Conservation (phyloP, 1,284 basidiomycete genomes). For the Vanrija sp. region DNA sequence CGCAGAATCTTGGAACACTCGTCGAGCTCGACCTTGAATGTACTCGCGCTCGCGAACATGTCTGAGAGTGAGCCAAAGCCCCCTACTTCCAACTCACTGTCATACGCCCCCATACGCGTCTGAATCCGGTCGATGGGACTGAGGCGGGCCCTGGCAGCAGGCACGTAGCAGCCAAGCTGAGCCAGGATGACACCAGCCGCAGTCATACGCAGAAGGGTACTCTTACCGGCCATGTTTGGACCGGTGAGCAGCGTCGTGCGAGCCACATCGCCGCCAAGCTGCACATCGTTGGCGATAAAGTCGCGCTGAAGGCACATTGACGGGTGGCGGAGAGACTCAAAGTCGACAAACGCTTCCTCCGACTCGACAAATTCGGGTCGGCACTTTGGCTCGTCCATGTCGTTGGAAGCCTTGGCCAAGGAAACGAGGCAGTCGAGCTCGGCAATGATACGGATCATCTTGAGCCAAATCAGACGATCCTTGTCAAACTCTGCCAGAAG, state of each 20-base stretch:
- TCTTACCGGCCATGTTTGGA: slow-evolving; percentile 79
- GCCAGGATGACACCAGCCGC: slow-evolving; percentile 93
- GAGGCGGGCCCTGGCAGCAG: slow-evolving; percentile 74
- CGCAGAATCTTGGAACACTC: slow-evolving; percentile 89
- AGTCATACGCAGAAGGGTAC: slow-evolving; percentile 88
- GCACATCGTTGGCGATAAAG: slow-evolving; percentile 94
- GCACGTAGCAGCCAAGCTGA: slow-evolving; percentile 96
- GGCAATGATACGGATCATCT: slow-evolving; percentile 66
- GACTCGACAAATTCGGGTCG: slow-evolving; percentile 81
- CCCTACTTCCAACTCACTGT: slow-evolving; percentile 56
- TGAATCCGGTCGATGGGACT: slow-evolving; percentile 90
- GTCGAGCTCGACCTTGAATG: slow-evolving; percentile 94
- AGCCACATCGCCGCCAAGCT: slow-evolving; percentile 64
- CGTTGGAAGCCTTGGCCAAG: slow-evolving; percentile 80
- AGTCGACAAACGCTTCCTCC: slow-evolving; percentile 72
- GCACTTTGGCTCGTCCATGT: slow-evolving; percentile 88
- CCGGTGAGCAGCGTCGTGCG: slow-evolving; percentile 88
- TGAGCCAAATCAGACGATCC: slow-evolving; percentile 73
- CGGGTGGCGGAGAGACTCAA: slow-evolving; percentile 80
- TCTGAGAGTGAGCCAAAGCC: slow-evolving; percentile 46
- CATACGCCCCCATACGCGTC: slow-evolving; percentile 97
- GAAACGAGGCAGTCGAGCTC: slow-evolving; percentile 93
- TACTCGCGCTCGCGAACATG: slow-evolving; percentile 91
- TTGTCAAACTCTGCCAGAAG: slow-evolving; percentile 80
- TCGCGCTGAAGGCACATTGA: slow-evolving; percentile 65